phyloP scores from a whole-genome alignment of 2,329 filamentous ascomycete genomes.

The Sporothrix sp. region DNA sequence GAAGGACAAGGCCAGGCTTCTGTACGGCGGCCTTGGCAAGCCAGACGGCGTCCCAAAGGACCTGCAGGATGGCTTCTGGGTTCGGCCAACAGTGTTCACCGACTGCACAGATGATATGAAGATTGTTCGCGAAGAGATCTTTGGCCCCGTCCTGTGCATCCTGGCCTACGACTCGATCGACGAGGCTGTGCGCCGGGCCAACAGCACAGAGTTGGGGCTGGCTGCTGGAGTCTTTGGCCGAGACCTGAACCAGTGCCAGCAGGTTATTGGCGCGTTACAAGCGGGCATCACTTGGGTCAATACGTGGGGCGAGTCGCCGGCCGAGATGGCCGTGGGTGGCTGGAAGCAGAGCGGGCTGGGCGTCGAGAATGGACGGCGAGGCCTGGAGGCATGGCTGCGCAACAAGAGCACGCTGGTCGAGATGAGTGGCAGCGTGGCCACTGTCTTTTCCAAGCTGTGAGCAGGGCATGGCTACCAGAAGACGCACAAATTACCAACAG shows the following conservation, averaged over 20 bases:
- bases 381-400: slow-evolving; percentile 70
- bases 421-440: slow-evolving; percentile 60
- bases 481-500: background rate
- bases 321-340: slow-evolving; percentile 85
- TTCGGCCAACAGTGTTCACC: slow-evolving; percentile 75
- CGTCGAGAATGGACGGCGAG: slow-evolving; percentile 73
- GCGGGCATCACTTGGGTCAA: slow-evolving; percentile 90
- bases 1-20: slow-evolving; percentile 60
- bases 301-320: slow-evolving; percentile 84
- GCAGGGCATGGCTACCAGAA: too few relatives aligned
- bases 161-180: slow-evolving; percentile 62
- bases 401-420: slow-evolving; percentile 87
- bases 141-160: slow-evolving; percentile 78
- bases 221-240: slow-evolving; percentile 77
- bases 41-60: slow-evolving; percentile 40
- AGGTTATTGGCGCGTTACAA: slow-evolving; percentile 59
- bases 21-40: slow-evolving; percentile 54
- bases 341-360: slow-evolving; percentile 88
- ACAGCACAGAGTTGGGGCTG: slow-evolving; percentile 66
- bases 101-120: slow-evolving; percentile 76
- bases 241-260: slow-evolving; percentile 64
- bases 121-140: slow-evolving; percentile 75
- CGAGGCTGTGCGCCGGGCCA: slow-evolving; percentile 62
- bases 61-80: slow-evolving; percentile 64
- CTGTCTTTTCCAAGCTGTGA: slow-evolving; percentile 62